Evolutionary conservation across 106 monocot species (phyloP), one percentile per base, ranked within the genome.

Genomic region (Posidonia australis): DNA sequence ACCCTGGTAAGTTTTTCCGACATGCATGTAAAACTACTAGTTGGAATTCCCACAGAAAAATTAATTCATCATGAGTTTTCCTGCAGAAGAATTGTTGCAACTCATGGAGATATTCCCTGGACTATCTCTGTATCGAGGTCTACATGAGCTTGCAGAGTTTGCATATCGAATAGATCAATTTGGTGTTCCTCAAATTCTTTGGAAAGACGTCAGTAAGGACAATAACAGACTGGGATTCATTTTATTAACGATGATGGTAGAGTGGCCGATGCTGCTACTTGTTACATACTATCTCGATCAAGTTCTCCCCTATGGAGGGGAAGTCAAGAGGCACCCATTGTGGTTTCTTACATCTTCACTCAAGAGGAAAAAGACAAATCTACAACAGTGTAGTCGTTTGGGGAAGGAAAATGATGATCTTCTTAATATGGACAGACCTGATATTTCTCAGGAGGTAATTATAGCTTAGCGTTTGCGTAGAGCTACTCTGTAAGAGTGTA

Each of bases 391-490:
- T 0, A 58, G 18, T 58, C 41, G 10, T 6, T 47, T 58, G 22
- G 49, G 44, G 3, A 63, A 60, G 27, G 68, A 46, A 44, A 69
- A 30, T 31, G 56, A 69, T 21, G 32, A 64, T 73, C 51, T 64
- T 58, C 42, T 78, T 26, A 54, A 73, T 26, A 44, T 69, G 57
- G 78, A 78, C 17, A 78, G 58, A 44, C 63, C 68, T 16, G 78
- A 78, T 73, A 69, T 78, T 64, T 30, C 64, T 58, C 78, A 51
- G 58, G 78, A 78, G 64, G 78, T 78, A 78, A 44, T 22, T n/a
- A n/a, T n/a, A n/a, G n/a, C n/a, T n/a, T n/a, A n/a, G n/a, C n/a
- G n/a, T n/a, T n/a, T n/a, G n/a, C n/a, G n/a, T n/a, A n/a, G n/a
- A n/a, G n/a, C n/a, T n/a, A n/a, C n/a, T n/a, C n/a, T n/a, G n/a